Evolutionary conservation across 1,284 basidiomycete species (phyloP).

Genomic region (Agroathelia rolfsii): DNA sequence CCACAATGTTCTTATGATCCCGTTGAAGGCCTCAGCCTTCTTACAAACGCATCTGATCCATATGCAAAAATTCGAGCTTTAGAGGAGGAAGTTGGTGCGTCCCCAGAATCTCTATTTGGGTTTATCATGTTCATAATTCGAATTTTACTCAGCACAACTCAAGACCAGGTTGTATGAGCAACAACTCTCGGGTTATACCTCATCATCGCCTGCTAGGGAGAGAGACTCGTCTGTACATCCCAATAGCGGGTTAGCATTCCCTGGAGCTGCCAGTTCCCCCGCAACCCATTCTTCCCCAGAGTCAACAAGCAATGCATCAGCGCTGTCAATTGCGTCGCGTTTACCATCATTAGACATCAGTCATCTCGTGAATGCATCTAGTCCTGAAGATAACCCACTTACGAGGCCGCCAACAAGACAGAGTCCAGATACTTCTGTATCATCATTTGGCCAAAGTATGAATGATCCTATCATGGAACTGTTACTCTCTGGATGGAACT

Average conservation of each 20-base stretch:
- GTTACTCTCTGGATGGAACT: slow-evolving; percentile 70
- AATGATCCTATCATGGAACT: slow-evolving; percentile 50
- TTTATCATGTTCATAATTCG: too few species aligned
- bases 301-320: too few species aligned
- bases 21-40: slow-evolving; percentile 65
- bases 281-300: too few species aligned
- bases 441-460: too few species aligned
- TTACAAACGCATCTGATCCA: slow-evolving; percentile 66
- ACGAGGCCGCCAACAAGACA: too few species aligned
- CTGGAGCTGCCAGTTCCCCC: slow-evolving; percentile 2
- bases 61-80: slow-evolving; percentile 62
- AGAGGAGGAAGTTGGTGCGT: slow-evolving; percentile 68
- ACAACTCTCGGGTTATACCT: slow-evolving; percentile 30
- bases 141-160: slow-evolving; percentile 43
- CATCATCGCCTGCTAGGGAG: slow-evolving; percentile 22
- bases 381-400: too few species aligned
- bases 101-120: slow-evolving; percentile 2
- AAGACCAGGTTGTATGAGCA: slow-evolving; percentile 54
- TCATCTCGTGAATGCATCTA: too few species aligned
- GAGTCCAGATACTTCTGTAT: too few species aligned
- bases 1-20: slow-evolving; percentile 78
- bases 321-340: too few species aligned
- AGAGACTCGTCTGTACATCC: slow-evolving; percentile 3
- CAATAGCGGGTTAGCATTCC: not conserved
- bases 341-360: too few species aligned